phyloP scores from a whole-genome alignment of 1,284 basidiomycete genomes.

The Ganoderma meredithae region DNA sequence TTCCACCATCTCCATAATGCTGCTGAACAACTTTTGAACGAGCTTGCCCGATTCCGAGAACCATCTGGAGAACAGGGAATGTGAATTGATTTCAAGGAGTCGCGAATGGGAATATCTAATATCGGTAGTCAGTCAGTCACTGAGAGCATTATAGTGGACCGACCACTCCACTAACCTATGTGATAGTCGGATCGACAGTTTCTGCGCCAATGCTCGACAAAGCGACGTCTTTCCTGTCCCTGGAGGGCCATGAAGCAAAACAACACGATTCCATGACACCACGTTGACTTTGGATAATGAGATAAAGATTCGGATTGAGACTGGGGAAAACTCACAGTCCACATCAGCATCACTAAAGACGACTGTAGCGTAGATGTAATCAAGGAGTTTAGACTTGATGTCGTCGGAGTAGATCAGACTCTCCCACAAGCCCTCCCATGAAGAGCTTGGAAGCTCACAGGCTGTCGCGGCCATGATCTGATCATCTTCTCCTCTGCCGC shows the following conservation, averaged over 20 bases:
- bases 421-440: slow-evolving; percentile 91
- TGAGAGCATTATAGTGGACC: not conserved
- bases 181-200: slow-evolving; percentile 90
- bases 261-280: slow-evolving; percentile 94
- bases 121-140: not conserved
- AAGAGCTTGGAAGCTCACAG: slow-evolving; percentile 82
- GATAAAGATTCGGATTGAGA: not conserved
- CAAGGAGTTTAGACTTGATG: slow-evolving; percentile 88
- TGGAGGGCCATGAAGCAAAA: slow-evolving; percentile 95
- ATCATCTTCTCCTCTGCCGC: slow-evolving; percentile 70
- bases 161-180: slow-evolving; percentile 61
- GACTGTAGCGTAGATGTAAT: slow-evolving; percentile 95
- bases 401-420: slow-evolving; percentile 91
- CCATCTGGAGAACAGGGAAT: slow-evolving; percentile 96
- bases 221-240: slow-evolving; percentile 98
- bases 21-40: slow-evolving; percentile 92
- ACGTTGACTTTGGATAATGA: slow-evolving; percentile 71
- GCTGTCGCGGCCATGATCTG: slow-evolving; percentile 88
- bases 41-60: slow-evolving; percentile 99
- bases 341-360: slow-evolving; percentile 89
- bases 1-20: slow-evolving; percentile 88
- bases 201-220: slow-evolving; percentile 95
- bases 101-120: slow-evolving; percentile 84
- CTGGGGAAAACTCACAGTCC: slow-evolving; percentile 66
- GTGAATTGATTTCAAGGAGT: slow-evolving; percentile 96